Evolutionary conservation across 257 asterid genomes (phyloP).

Genomic region (Petunia secreta): DNA sequence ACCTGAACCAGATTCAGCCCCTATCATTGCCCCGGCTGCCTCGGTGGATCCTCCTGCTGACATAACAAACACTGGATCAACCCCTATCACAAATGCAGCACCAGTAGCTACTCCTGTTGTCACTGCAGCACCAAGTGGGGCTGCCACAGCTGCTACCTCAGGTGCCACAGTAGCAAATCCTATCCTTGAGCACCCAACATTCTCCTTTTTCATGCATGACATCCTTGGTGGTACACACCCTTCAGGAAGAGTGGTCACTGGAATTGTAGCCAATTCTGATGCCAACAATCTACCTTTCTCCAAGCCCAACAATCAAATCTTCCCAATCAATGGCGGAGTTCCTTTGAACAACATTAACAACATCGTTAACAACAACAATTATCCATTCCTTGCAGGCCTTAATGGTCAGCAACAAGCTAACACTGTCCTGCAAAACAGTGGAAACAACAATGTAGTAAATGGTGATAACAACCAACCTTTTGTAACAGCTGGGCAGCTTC

Average conservation of each 20-base stretch:
- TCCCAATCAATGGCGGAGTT: constrained; percentile 87
- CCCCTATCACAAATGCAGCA: constrained; percentile 33
- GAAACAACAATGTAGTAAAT: constrained; percentile 44
- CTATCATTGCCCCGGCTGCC: constrained; percentile 24
- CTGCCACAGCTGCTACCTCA: constrained; percentile 24
- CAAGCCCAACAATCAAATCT: constrained; percentile 63
- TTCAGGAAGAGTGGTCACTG: constrained; percentile 83
- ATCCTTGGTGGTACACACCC: constrained; percentile 84
- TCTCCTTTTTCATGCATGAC: constrained; percentile 83
- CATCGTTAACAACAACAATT: constrained; percentile 73
- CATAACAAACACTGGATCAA: constrained; percentile 31
- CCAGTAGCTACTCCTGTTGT: constrained; percentile 28
- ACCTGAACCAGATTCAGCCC: constrained; percentile 17
- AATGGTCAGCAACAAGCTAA: constrained; percentile 61
- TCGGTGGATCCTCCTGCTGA: constrained; percentile 31
- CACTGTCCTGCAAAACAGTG: constrained; percentile 58
- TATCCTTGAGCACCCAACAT: constrained; percentile 39
- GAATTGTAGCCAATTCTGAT: constrained; percentile 67
- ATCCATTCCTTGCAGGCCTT: constrained; percentile 79
- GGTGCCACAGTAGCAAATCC: constrained; percentile 28
- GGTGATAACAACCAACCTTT: constrained; percentile 62
- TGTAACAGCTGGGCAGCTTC: constrained; percentile 83
- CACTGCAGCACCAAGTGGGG: neutral
- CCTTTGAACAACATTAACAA: constrained; percentile 80
- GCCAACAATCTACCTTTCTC: constrained; percentile 86